Percentiles rank a stretch among this genome's conserved stretches.
These are phyloP conservation scores for Arthrobotrys megalospora DNA, from an alignment of 2,329 filamentous ascomycete genomes.

Conservation along the genomic window DNA sequence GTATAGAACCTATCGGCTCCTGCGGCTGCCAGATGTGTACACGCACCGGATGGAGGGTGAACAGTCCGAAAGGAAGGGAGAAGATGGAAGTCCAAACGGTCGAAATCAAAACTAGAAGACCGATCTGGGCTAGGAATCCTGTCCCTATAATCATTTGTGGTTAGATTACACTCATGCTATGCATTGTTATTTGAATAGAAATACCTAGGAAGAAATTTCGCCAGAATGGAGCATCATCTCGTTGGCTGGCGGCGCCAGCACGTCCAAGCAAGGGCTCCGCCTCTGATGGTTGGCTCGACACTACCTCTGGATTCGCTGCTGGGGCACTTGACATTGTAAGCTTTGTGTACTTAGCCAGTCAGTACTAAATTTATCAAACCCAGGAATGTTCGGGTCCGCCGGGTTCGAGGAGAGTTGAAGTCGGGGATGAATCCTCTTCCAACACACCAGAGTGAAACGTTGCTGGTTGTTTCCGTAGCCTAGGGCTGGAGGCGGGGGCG, in stretches of 20 bases:
- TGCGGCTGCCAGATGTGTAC: constrained; percentile 67
- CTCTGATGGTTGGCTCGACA: neutral
- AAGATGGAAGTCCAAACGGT: constrained; percentile 86
- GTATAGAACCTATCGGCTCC: neutral
- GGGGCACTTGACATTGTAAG: constrained; percentile 10
- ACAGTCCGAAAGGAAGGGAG: constrained; percentile 79
- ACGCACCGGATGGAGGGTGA: constrained; percentile 88
- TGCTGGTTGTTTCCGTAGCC: no score
- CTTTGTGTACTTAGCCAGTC: neutral
- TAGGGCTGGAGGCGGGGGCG: no score
- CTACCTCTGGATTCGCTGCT: neutral
- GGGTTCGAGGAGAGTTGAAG: no score
- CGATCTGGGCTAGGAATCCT: constrained; percentile 83
- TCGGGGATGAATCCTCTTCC: no score
- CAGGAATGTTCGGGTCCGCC: no score
- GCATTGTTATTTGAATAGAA: neutral
- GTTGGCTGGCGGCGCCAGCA: constrained; percentile 81
- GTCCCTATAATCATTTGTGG: constrained; percentile 75
- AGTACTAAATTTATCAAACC: no score
- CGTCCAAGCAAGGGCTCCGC: constrained; percentile 78
- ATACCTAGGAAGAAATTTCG: constrained; percentile 43
- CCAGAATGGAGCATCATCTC: constrained; percentile 64
- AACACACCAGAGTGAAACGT: no score
- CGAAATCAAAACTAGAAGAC: constrained; percentile 80
- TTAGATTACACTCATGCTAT: neutral